These are phyloP conservation scores for Lecanoromycetidae sp. DNA, from an alignment of 2,329 filamentous ascomycete species.

Conservation along the genomic window DNA sequence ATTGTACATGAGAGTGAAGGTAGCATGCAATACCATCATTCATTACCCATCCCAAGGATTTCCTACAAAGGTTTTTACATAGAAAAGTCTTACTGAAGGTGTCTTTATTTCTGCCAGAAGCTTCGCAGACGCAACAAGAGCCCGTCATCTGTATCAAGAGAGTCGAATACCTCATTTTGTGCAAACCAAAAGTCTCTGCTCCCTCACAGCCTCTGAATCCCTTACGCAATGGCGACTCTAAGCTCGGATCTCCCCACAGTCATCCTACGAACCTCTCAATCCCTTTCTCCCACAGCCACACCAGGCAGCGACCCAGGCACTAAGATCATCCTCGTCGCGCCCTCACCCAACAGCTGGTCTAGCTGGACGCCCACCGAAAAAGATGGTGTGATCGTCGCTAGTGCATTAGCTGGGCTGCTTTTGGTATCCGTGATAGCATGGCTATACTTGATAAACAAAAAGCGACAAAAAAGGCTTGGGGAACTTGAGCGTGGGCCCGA, in stretches of 20 bases:
- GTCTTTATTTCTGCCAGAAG: no score
- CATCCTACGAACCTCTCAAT: neutral
- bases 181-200: no score
- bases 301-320: neutral
- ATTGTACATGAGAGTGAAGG: no score
- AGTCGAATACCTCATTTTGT: no score
- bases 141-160: no score
- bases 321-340: neutral
- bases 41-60: no score
- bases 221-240: no score
- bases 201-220: no score
- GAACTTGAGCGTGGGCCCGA: neutral
- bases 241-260: neutral
- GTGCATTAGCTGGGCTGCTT: neutral
- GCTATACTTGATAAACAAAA: neutral
- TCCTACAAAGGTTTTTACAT: no score
- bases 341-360: neutral
- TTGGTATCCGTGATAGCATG: neutral
- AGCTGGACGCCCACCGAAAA: neutral
- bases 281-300: neutral
- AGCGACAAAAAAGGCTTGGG: neutral
- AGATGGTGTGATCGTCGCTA: neutral
- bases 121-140: no score
- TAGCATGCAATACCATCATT: no score
- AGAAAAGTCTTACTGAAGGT: no score